Percentiles rank a stretch among this genome's conserved stretches.
Conservation (phyloP, 371 early-diverging fungal species). For the Circinella minor region DNA sequence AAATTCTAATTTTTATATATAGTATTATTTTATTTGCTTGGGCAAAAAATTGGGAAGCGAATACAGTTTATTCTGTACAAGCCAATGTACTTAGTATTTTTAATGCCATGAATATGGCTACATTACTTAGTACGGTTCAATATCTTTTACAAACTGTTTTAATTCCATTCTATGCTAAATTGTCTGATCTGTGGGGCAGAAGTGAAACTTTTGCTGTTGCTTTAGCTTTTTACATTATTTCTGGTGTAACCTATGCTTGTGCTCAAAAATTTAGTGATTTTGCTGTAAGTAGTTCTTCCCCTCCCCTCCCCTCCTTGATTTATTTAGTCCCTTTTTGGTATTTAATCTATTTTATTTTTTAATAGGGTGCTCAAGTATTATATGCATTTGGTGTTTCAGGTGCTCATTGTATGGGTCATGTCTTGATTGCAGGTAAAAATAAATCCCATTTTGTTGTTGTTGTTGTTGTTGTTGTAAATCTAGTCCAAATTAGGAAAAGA, state of each 20-base stretch:
- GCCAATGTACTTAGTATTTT: conserved; percentile 30
- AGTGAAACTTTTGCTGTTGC: conserved; percentile 39
- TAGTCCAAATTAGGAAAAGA: background rate
- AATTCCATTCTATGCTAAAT: conserved; percentile 52
- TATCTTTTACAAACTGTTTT: conserved; percentile 47
- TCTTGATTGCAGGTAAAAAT: conserved; percentile 54
- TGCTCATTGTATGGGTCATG: conserved; percentile 40
- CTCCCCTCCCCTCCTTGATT: background rate
- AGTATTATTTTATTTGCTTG: conserved; percentile 32
- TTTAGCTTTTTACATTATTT: conserved; percentile 42
- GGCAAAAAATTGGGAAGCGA: conserved; percentile 39
- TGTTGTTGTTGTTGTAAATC: too few species aligned
- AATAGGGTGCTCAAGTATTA: conserved; percentile 42
- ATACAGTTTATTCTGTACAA: conserved; percentile 17
- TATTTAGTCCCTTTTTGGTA: too few species aligned
- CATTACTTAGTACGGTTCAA: conserved; percentile 39
- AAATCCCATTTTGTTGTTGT: too few species aligned
- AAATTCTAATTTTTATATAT: too few species aligned
- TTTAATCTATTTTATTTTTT: background rate
- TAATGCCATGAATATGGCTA: conserved; percentile 22
- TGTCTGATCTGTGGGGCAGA: conserved; percentile 50
- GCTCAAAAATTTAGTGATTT: conserved; percentile 34
- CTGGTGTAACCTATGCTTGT: conserved; percentile 39
- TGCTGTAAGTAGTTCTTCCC: conserved; percentile 25
- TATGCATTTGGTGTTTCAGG: conserved; percentile 50